These are phyloP conservation scores for Podaxis pistillaris DNA, from an alignment of 768 basidiomycete species.

Conservation along the genomic window DNA sequence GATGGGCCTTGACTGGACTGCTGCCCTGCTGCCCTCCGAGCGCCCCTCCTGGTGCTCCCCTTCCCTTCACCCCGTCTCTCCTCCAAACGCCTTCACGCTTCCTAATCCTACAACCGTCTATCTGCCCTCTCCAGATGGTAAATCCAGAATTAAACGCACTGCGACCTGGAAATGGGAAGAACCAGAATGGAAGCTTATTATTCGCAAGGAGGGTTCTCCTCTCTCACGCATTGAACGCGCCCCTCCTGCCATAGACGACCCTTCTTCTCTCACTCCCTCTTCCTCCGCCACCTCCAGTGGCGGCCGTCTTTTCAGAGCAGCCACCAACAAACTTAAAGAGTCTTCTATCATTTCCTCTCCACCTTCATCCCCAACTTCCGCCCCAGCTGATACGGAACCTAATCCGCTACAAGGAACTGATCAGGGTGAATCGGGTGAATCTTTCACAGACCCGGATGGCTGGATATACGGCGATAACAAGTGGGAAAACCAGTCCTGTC, in stretches of 20 bases:
- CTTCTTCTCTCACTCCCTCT: slow-evolving; percentile 1
- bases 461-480: slow-evolving; percentile 97
- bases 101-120: slow-evolving; percentile 62
- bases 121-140: slow-evolving; percentile 47
- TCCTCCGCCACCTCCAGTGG: slow-evolving; percentile 34
- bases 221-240: slow-evolving; percentile 58
- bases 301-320: slow-evolving; percentile 53
- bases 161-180: slow-evolving; percentile 92
- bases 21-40: slow-evolving; percentile 85
- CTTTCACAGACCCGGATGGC: slow-evolving; percentile 77
- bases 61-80: slow-evolving; percentile 58
- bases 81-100: slow-evolving; percentile 67
- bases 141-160: slow-evolving; percentile 60
- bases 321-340: slow-evolving; percentile 25
- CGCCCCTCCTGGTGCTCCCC: slow-evolving; percentile 83
- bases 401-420: slow-evolving; percentile 29
- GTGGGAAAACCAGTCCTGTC: slow-evolving; percentile 77
- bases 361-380: slow-evolving; percentile 19
- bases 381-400: slow-evolving; percentile 19
- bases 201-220: slow-evolving; percentile 52
- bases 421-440: slow-evolving; percentile 46
- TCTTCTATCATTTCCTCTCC: neutral
- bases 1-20: slow-evolving; percentile 97
- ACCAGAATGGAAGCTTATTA: slow-evolving; percentile 82
- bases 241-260: slow-evolving; percentile 49